These are phyloP conservation scores for Cercospora zeina DNA, from an alignment of 2,329 filamentous ascomycete species.

Conservation along the genomic window DNA sequence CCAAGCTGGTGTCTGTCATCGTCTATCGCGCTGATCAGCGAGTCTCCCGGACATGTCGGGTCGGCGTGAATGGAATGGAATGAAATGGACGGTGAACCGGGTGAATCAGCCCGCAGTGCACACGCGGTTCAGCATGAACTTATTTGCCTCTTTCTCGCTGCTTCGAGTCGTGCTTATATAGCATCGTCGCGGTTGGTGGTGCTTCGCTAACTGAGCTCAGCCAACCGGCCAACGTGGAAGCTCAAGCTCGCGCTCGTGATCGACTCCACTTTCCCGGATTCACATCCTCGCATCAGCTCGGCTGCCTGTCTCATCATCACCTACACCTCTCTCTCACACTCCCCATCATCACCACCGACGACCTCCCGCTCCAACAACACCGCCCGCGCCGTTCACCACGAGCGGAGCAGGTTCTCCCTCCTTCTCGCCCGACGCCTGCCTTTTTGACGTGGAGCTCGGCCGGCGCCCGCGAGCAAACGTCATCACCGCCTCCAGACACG, in stretches of 20 bases:
- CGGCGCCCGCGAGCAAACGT: slow-evolving; percentile 14
- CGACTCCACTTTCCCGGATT: slow-evolving; percentile 7
- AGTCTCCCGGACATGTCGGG: neutral
- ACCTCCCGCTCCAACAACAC: neutral
- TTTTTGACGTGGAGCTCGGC: neutral
- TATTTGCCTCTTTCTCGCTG: slow-evolving; percentile 9
- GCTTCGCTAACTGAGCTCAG: neutral
- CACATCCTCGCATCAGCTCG: slow-evolving; percentile 12
- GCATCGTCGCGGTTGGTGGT: neutral
- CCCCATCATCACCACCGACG: neutral
- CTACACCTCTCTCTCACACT: slow-evolving; percentile 1
- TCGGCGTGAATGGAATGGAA: neutral
- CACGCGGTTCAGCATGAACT: neutral
- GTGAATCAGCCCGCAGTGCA: neutral
- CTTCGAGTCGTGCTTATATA: slow-evolving; percentile 10
- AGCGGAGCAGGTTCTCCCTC: slow-evolving; percentile 17
- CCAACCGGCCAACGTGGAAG: no score
- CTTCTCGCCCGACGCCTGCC: neutral
- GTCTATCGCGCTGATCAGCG: neutral
- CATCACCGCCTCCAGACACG: slow-evolving; percentile 11
- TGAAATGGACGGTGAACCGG: neutral
- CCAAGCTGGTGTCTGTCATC: neutral
- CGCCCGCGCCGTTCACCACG: neutral
- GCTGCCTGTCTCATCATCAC: slow-evolving; percentile 7
- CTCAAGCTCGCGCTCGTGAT: slow-evolving; percentile 11